A percentile compares a stretch with the other conserved stretches of the same genome.
phyloP scores from a whole-genome alignment of 768 basidiomycete genomes.

The Auriscalpium vulgare region DNA sequence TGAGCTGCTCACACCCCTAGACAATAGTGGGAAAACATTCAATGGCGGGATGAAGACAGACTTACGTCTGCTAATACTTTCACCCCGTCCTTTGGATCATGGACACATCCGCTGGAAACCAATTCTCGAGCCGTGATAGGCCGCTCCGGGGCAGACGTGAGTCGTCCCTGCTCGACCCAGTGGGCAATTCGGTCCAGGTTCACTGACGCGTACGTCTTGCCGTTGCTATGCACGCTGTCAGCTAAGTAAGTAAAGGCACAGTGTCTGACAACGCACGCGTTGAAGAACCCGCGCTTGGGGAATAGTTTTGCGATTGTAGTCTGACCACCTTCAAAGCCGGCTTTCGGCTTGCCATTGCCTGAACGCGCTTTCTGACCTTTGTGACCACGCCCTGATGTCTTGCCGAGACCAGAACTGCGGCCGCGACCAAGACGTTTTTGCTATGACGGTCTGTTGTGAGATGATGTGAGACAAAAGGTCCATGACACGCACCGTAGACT shows the following conservation, averaged over 20 bases:
- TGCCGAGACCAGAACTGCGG: slow-evolving; percentile 84
- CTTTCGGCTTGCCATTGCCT: slow-evolving; percentile 73
- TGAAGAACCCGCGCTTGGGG: slow-evolving; percentile 92
- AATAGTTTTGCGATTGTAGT: slow-evolving; percentile 86
- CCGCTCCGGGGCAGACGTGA: slow-evolving; percentile 66
- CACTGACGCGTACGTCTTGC: slow-evolving; percentile 70
- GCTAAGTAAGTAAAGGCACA: not conserved
- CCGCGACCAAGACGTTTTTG: slow-evolving; percentile 95
- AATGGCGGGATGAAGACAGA: slow-evolving; percentile 6
- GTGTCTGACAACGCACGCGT: slow-evolving; percentile 50
- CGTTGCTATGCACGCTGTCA: slow-evolving; percentile 40
- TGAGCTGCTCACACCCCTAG: slow-evolving; percentile 62
- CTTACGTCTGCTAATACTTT: slow-evolving; percentile 83
- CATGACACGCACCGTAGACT: slow-evolving; percentile 46
- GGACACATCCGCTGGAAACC: slow-evolving; percentile 80
- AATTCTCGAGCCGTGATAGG: slow-evolving; percentile 87
- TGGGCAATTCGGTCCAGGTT: slow-evolving; percentile 84
- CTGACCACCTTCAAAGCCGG: slow-evolving; percentile 94
- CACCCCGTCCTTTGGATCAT: slow-evolving; percentile 83
- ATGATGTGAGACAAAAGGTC: not conserved
- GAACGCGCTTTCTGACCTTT: slow-evolving; percentile 95
- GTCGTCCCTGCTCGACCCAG: slow-evolving; percentile 82
- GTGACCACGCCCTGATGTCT: slow-evolving; percentile 88
- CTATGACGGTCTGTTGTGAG: slow-evolving; percentile 30
- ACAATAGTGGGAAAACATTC: not conserved